Evolutionary conservation across 179 eudicot genomes (phyloP).

Genomic region (Beta corolliflora): DNA sequence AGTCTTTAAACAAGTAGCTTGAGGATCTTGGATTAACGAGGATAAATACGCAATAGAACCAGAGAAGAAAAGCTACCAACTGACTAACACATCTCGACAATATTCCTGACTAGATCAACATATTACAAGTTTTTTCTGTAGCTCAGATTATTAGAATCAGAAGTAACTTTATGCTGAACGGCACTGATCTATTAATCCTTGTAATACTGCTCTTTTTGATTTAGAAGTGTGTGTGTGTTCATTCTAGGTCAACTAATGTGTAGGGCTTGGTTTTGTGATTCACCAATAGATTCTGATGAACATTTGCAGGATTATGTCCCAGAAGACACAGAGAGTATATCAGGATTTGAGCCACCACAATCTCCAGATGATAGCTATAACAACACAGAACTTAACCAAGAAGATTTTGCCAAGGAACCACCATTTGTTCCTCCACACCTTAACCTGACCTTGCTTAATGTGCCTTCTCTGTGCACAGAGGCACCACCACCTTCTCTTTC

Average conservation of each 20-base stretch:
- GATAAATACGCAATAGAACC: neutral
- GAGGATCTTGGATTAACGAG: neutral
- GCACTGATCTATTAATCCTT: neutral
- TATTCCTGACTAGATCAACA: neutral
- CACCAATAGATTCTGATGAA: conserved; percentile 4
- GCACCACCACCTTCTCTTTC: conserved; percentile 59
- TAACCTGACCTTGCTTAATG: conserved; percentile 69
- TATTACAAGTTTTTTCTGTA: conserved; percentile 1
- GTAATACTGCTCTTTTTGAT: neutral
- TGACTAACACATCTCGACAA: neutral
- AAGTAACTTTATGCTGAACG: neutral
- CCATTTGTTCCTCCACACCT: conserved; percentile 89
- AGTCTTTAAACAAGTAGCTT: neutral
- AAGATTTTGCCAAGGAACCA: conserved; percentile 89
- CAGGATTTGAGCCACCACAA: conserved; percentile 81
- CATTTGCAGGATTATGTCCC: conserved; percentile 83
- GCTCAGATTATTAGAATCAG: neutral
- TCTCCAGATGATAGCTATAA: conserved; percentile 79
- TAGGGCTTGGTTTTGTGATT: neutral
- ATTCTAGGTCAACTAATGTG: neutral
- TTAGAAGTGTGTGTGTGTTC: neutral
- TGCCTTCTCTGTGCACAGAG: conserved; percentile 62
- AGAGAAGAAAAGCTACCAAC: neutral
- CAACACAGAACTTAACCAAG: conserved; percentile 54
- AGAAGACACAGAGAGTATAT: conserved; percentile 74